Evolutionary conservation across 306 rosid genomes (phyloP).

Genomic region (Argentina anserina): DNA sequence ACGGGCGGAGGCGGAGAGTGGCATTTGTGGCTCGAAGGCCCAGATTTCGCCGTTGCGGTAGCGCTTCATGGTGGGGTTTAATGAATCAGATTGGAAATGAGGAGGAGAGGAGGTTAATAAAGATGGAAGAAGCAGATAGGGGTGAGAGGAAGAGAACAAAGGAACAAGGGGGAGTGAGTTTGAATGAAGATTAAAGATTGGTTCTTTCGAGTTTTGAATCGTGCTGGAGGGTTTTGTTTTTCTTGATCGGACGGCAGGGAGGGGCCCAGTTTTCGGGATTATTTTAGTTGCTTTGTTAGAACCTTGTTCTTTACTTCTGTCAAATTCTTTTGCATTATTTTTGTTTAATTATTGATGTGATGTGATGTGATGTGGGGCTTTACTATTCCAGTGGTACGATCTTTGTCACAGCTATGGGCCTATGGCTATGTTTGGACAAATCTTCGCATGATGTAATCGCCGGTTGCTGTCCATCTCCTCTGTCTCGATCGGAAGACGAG

Average conservation of each 20-base stretch:
- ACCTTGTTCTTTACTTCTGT: constrained; percentile 6
- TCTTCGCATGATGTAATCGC: not conserved
- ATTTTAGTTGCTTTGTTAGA: not conserved
- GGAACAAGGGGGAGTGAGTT: not conserved
- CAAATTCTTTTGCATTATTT: not conserved
- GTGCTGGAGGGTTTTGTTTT: not conserved
- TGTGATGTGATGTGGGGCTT: too few species aligned
- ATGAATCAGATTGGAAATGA: not conserved
- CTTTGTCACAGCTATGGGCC: not conserved
- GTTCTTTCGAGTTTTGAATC: too few species aligned
- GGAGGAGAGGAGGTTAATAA: not conserved
- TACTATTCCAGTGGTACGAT: not conserved
- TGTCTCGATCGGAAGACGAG: too few species aligned
- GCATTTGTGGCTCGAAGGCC: constrained; percentile 70
- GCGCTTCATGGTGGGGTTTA: constrained; percentile 43
- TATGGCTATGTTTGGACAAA: not conserved
- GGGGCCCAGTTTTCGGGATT: not conserved
- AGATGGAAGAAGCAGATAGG: not conserved
- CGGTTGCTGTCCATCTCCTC: not conserved
- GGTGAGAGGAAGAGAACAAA: not conserved
- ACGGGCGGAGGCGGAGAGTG: constrained; percentile 26
- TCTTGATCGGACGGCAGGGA: constrained; percentile 6
- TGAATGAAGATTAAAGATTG: not conserved
- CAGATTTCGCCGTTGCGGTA: constrained; percentile 70
- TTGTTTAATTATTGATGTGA: not conserved